Percentiles rank a stretch among this genome's conserved stretches.
These are phyloP conservation scores for Saturnispora sanitii DNA, from an alignment of 805 yeast genomes.

Conservation along the genomic window DNA sequence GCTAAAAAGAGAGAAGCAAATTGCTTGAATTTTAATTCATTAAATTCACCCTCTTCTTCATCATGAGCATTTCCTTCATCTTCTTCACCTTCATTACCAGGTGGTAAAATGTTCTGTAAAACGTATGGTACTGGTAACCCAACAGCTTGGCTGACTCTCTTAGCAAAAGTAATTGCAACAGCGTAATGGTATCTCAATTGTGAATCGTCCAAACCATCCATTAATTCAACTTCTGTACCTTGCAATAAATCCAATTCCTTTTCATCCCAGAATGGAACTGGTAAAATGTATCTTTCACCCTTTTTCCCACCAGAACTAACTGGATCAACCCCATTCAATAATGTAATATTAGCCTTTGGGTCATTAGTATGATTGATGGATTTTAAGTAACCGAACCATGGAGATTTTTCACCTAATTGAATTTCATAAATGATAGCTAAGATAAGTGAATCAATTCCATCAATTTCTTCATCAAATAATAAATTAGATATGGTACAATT, in stretches of 20 bases:
- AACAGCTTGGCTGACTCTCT: slow-evolving; percentile 14
- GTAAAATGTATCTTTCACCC: slow-evolving; percentile 30
- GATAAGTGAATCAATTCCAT: slow-evolving; percentile 59
- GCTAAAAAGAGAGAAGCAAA: slow-evolving; percentile 54
- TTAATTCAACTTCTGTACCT: slow-evolving; percentile 53
- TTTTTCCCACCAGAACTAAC: slow-evolving; percentile 11
- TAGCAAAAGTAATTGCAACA: slow-evolving; percentile 35
- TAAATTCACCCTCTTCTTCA: slow-evolving; percentile 1
- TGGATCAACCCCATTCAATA: slow-evolving; percentile 1
- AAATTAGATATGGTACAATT: slow-evolving; percentile 59
- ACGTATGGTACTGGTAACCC: slow-evolving; percentile 29
- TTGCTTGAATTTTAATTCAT: slow-evolving; percentile 26
- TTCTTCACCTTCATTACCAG: slow-evolving; percentile 3
- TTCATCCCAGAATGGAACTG: slow-evolving; percentile 60
- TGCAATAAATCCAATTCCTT: slow-evolving; percentile 36
- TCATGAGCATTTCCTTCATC: background rate
- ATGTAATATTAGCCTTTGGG: slow-evolving; percentile 2
- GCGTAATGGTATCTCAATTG: slow-evolving; percentile 34
- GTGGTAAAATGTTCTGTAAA: slow-evolving; percentile 6
- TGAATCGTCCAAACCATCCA: slow-evolving; percentile 46
- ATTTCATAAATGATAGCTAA: slow-evolving; percentile 66
- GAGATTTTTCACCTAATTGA: slow-evolving; percentile 50
- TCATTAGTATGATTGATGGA: slow-evolving; percentile 31
- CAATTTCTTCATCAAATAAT: slow-evolving; percentile 46
- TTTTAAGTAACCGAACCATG: slow-evolving; percentile 64